Evolutionary conservation across 306 rosid species (phyloP), one percentile per base, ranked within the genome.

Genomic region (Aeschynomene evenia): DNA sequence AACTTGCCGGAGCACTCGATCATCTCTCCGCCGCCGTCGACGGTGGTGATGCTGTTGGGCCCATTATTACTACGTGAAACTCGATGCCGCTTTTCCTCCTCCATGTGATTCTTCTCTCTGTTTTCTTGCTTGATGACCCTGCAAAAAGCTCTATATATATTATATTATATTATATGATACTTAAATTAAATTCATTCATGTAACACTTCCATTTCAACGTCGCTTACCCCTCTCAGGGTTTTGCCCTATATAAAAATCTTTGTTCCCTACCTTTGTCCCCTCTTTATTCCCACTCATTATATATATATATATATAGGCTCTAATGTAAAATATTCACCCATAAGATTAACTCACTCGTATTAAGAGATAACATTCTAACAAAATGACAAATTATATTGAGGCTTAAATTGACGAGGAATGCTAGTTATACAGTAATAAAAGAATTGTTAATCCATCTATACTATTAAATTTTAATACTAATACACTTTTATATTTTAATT

Each of bases 1-100:
- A 68, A 71, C 77, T 80, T 74, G 9, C 85, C 83, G 0, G 95
- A 84, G 65, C 96, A 90, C 63, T 86, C 86, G 0, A 84, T 63
- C 42, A 14, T 5, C 2, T 63, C 89, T 0, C 52, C 75, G 1
- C 13, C 20, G 1, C 69, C 86, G 1, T 71, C 91, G 0, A 8
- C 64, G 37, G 37, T 33, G 34, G 52, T 29, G 4, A 6, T 48
- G 29, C 68, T 67, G 59, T 61, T 33, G 61, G 60, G 29, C 22
- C 37, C 28, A 14, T 22, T 52, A 24, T 57, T 57, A 15, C 23
- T 70, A 57, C n/a, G 9, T 22, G 51, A 60, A 68, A 14, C 70
- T 69, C 58, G 34, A 21, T 46, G 49, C 29, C 45, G 31, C 9
- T 53, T 45, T 9, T 71, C 56, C 66, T 67, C 66, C 14, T 74